A percentile compares a stretch with the other conserved stretches of the same genome.
Evolutionary conservation across 768 basidiomycete species (phyloP).

Genomic region (Russula virescens): DNA sequence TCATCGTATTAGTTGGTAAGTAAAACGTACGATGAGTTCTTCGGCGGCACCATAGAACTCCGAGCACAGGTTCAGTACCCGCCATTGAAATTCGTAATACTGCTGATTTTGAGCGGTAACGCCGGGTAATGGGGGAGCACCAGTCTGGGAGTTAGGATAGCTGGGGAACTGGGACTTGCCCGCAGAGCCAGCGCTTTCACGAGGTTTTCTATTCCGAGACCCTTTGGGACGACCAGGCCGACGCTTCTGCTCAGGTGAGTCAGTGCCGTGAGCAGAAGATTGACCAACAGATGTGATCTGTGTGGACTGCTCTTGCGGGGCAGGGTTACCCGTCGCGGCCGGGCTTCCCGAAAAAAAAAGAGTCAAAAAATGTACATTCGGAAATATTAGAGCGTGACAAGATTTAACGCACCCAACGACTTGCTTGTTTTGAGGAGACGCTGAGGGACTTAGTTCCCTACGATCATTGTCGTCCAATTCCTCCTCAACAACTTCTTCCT

Average conservation of each 20-base stretch:
- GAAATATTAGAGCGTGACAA: conserved; percentile 23
- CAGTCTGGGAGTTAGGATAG: conserved; percentile 19
- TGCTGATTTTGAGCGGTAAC: conserved; percentile 64
- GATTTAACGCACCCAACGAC: conserved; percentile 30
- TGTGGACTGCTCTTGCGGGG: conserved; percentile 8
- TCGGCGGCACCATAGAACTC: conserved; percentile 85
- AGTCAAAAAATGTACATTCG: conserved; percentile 19
- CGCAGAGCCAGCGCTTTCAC: conserved; percentile 38
- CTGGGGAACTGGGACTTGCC: conserved; percentile 35
- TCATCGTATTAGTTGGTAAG: conserved; percentile 14
- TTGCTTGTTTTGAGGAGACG: conserved; percentile 29
- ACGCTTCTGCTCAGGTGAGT: conserved; percentile 49
- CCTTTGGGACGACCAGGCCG: conserved; percentile 75
- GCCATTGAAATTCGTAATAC: conserved; percentile 86
- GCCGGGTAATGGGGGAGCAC: conserved; percentile 33
- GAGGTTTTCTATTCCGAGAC: conserved; percentile 63
- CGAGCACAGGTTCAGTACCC: conserved; percentile 72
- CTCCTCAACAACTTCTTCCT: conserved; percentile 67
- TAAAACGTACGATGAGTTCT: conserved; percentile 65
- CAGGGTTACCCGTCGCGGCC: conserved; percentile 23
- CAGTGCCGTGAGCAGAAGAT: conserved; percentile 27
- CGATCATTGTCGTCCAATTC: conserved; percentile 43
- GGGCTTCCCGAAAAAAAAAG: conserved; percentile 26
- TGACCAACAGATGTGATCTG: conserved; percentile 14
- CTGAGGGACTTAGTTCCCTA: conserved; percentile 31